Conservation (phyloP, 768 basidiomycete genomes). For the Trametes maxima region DNA sequence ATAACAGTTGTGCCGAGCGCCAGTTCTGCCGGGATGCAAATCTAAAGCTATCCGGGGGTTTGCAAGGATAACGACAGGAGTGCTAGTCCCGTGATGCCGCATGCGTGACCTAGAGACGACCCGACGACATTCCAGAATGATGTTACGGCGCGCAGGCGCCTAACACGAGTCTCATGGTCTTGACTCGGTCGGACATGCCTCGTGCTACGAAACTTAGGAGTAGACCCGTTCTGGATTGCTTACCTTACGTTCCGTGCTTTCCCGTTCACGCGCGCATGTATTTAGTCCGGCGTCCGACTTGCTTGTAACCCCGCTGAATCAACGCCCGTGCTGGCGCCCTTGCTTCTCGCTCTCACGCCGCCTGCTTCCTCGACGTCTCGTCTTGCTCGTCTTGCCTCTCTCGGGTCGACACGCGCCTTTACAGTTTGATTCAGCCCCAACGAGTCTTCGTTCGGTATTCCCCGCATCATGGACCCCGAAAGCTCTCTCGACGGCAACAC, state of each 20-base stretch:
- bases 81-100: too few species aligned
- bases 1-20: too few species aligned
- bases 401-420: background rate
- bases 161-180: background rate
- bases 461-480: background rate
- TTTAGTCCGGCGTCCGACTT: background rate
- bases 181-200: background rate
- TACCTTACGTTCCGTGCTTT: background rate
- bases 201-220: background rate
- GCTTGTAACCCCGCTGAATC: background rate
- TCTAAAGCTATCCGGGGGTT: too few species aligned
- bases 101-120: too few species aligned
- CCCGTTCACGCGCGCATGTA: background rate
- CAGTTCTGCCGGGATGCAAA: too few species aligned
- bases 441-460: background rate
- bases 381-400: background rate
- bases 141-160: background rate
- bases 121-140: too few species aligned
- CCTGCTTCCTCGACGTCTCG: background rate
- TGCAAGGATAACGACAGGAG: too few species aligned
- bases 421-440: conserved; percentile 8
- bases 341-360: background rate
- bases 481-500: background rate
- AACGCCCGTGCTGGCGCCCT: background rate
- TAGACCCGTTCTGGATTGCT: background rate